Evolutionary conservation across 176 grass and related monocot genomes (phyloP), one percentile per base, ranked within the genome.

Genomic region (Stipa capillata): DNA sequence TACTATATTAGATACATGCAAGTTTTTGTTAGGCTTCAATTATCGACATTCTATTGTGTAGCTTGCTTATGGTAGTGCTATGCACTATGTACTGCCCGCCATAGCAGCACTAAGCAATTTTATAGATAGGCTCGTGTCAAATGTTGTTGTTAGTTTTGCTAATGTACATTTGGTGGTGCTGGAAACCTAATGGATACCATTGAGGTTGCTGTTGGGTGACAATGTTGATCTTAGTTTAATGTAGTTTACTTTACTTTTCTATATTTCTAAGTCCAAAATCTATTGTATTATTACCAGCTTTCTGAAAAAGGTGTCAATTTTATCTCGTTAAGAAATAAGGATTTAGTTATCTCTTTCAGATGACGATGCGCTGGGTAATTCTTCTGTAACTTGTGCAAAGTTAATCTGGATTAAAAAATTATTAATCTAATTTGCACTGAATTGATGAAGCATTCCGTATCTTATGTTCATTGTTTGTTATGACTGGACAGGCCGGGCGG

Each of bases 401-500:
- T 45, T 69, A 42, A 44, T 69, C 40, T 45, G 14, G 39, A 68
- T 29, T 21, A 54, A 54, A 54, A 43, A 18, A 24, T 16, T 59
- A 17, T 25, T 29, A 45, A 44, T 44, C 23, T 45, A 9, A 45
- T 61, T 43, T 10, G 29, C 51, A 49, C 17, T 35, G 4, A 24
- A 16, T 78, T 12, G 20, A n/a, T 85, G 18, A 58, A 31, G 17
- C 16, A 9, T 51, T 43, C 36, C 24, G 32, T 11, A 35, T 79
- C 54, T 51, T 59, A 58, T 33, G 8, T 35, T 53, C 37, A 75
- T 64, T 28, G 20, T 82, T 69, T 65, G 14, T 80, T 69, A 21
- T 89, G 59, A 47, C 5, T 52, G 76, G 21, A 65, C 62, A 90
- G 93, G 93, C 93, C 54, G 90, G 93, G 35, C 71, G 86, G 51